Percentiles rank a stretch among this genome's conserved stretches.
phyloP scores from a whole-genome alignment of 768 basidiomycete genomes.

The Stropharia rugosoannulata region DNA sequence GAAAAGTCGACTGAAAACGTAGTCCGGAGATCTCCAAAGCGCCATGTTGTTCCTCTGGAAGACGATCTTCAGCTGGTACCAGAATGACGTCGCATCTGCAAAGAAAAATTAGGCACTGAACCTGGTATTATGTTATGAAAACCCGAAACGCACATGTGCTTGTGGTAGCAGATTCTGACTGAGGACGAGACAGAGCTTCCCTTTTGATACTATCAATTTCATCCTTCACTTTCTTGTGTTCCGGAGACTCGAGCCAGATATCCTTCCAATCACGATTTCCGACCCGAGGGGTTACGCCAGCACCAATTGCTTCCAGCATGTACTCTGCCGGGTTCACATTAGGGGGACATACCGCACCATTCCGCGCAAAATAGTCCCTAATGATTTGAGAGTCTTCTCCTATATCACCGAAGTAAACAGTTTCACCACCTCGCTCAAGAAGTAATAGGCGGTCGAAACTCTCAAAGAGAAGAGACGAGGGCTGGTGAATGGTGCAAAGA shows the following conservation, averaged over 20 bases:
- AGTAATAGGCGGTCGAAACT: slow-evolving; percentile 76
- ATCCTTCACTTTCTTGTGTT: slow-evolving; percentile 39
- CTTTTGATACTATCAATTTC: slow-evolving; percentile 50
- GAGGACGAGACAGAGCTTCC: slow-evolving; percentile 42
- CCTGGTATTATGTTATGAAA: not conserved
- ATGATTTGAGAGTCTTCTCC: slow-evolving; percentile 69
- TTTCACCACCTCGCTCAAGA: slow-evolving; percentile 78
- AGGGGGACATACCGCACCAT: slow-evolving; percentile 73
- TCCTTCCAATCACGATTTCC: slow-evolving; percentile 86
- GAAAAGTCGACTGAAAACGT: slow-evolving; percentile 82
- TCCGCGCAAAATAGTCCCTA: slow-evolving; percentile 70
- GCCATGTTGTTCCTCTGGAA: slow-evolving; percentile 64
- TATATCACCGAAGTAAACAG: slow-evolving; percentile 93
- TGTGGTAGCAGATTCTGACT: slow-evolving; percentile 35
- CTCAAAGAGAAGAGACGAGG: slow-evolving; percentile 83
- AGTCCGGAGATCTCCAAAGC: slow-evolving; percentile 83
- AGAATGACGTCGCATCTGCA: slow-evolving; percentile 72
- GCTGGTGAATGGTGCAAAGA: slow-evolving; percentile 89
- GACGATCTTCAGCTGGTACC: slow-evolving; percentile 72
- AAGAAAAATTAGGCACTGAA: not conserved
- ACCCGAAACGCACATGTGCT: slow-evolving; percentile 44
- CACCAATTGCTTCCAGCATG: slow-evolving; percentile 86
- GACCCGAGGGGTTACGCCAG: slow-evolving; percentile 69
- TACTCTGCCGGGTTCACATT: slow-evolving; percentile 81
- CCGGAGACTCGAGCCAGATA: slow-evolving; percentile 76